Evolutionary conservation across 2,329 filamentous ascomycete species (phyloP), one percentile per base, ranked within the genome.

Genomic region (Emericellopsis atlantica): DNA sequence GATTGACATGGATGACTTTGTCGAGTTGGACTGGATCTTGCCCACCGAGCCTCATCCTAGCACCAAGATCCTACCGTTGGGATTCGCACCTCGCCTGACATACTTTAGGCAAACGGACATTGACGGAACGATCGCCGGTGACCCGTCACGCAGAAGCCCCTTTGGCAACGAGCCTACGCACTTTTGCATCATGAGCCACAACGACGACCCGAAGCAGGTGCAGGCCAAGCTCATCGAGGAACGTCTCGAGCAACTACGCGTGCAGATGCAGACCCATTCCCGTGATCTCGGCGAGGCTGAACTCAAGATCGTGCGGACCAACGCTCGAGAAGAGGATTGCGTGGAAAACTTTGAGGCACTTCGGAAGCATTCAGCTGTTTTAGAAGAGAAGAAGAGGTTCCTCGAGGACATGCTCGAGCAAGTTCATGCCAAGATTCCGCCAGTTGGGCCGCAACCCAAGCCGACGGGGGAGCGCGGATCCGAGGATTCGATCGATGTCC

Each of bases 1-100:
- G 92, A 89, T 98, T 46, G 92, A 98, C 54, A 96, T 98, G 88
- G 92, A 98, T 55, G 92, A 98, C 57, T 98, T 98, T 60, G 89
- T 98, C 24, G 92, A 98, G 58, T 67, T 98, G 18, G 93, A 95
- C 56, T 96, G 90, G 90, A 89, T 95, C 41, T 64, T 95, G 21
- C 90, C 90, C 1, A 83, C 86, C 12, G 86, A 94, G 54, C 78
- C 83, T 26, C 93, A 95, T 49, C 89, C 90, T 1, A 83, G 93
- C 49, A 96, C 90, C 1, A 89, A 92, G 58, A 98, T 98, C 36
- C 63, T 98, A 41, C 93, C 93, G 0, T 72, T 98, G 8, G 89
- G 85, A 0, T 96, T 81, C 52, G 86, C 90, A 16, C 93, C 92
- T n/a, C 78, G 92, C 2, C 84, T 98, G 53, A 96, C 92, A 1